Base-by-base conservation (phyloP, 352 stramenopile genomes). In the Plasmopara halstedii region DNA sequence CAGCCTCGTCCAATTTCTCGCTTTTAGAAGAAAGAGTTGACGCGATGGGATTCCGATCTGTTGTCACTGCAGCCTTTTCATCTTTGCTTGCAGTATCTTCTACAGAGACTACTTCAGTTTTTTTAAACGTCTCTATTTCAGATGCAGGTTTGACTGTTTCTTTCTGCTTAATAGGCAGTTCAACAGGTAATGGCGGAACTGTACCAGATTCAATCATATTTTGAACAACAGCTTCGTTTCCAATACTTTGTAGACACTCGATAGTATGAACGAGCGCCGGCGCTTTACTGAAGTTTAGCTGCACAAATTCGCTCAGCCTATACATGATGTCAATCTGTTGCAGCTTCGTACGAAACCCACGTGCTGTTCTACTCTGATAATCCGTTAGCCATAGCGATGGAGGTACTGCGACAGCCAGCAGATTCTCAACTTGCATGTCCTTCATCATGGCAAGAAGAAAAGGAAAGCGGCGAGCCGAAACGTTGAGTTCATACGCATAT, bases 261-360 rank as follows among this genome's bases (percentile, higher is more conserved):
- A 84, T 52, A 17, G 80, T 34, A 18, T 34, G 36, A 23, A 78
- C 29, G 6, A 83, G 50, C 9, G 63, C 52, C 14, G 56, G 21
- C 22, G 45, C 46, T 19, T 66, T 56, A n/a, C 54, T 44, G n/a
- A 71, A 60, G 23, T 59, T 69, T 20, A 29, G 54, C 38, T n/a
- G 59, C 41, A 81, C 64, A 51, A 82, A 71, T 14, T 59, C 27
- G 10, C 50, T 46, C 11, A 85, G n/a, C 22, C 51, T 57, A 15
- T 63, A 77, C 69, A 92, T 78, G 4, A 67, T 68, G 19, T 92
- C 81, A 17, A 90, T 77, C 45, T 90, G 78, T 37, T 83, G 62
- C 15, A 92, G 42, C 32, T 73, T 82, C 14, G 42, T 32, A 9
- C 49, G 56, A 1, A 71, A 65, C 0, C 69, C 62, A 22, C 78